phyloP scores from a whole-genome alignment of 1,284 basidiomycete species.

The Trichosporon faecale region DNA sequence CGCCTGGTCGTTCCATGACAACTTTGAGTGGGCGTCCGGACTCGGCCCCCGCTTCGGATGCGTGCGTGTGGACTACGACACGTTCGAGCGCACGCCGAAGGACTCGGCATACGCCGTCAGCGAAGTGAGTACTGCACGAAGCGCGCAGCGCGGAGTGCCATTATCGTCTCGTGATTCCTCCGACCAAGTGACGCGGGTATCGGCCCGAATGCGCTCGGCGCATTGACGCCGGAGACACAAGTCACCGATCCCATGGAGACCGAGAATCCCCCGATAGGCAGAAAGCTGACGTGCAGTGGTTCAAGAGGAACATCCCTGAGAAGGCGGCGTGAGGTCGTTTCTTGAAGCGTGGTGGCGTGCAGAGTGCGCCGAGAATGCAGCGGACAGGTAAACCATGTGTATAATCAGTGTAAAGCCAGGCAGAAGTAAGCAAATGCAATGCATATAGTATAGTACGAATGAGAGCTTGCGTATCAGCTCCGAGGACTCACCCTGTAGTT shows the following conservation, averaged over 20 bases:
- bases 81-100: slow-evolving; percentile 66
- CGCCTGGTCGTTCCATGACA: slow-evolving; percentile 58
- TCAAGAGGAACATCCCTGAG: slow-evolving; percentile 16
- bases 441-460: too few relatives aligned
- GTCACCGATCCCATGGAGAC: neutral
- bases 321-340: too few relatives aligned
- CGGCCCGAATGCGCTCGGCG: neutral
- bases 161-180: neutral
- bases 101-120: slow-evolving; percentile 56
- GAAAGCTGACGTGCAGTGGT: slow-evolving; percentile 15
- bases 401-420: too few relatives aligned
- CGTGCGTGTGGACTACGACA: slow-evolving; percentile 57
- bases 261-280: neutral
- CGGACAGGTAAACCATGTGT: too few relatives aligned
- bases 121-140: slow-evolving; percentile 7
- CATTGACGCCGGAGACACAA: neutral
- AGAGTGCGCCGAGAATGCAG: too few relatives aligned
- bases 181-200: neutral
- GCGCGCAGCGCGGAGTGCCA: neutral
- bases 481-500: too few relatives aligned
- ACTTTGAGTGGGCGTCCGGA: slow-evolving; percentile 64
- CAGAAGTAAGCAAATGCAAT: too few relatives aligned
- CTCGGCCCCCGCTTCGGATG: slow-evolving; percentile 40
- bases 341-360: too few relatives aligned
- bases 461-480: too few relatives aligned